A percentile compares a stretch with the other conserved stretches of the same genome.
These are phyloP conservation scores for Verbena officinalis DNA, from an alignment of 257 asterid genomes.

Conservation along the genomic window DNA sequence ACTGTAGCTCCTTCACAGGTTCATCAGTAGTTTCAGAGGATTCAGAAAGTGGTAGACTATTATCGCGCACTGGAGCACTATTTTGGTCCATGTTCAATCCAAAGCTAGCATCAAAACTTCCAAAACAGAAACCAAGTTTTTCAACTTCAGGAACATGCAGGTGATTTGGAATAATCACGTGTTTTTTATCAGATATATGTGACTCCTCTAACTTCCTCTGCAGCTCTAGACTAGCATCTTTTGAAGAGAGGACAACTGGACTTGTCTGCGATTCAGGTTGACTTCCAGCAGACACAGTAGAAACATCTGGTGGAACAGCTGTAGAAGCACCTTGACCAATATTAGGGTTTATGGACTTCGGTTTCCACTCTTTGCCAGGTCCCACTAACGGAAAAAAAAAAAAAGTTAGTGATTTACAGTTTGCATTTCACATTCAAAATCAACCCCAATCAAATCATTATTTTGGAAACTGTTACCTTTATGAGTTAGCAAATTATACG, in stretches of 20 bases:
- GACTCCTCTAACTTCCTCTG: conserved; percentile 65
- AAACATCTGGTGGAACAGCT: conserved; percentile 51
- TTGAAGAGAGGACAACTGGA: conserved; percentile 40
- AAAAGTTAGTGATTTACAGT: conserved; percentile 20
- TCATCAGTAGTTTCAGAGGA: conserved; percentile 62
- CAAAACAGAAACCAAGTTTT: conserved; percentile 90
- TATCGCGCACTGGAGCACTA: conserved; percentile 44
- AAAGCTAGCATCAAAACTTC: conserved; percentile 84
- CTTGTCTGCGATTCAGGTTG: conserved; percentile 42
- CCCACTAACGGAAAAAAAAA: conserved; percentile 48
- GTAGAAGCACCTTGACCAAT: conserved; percentile 42
- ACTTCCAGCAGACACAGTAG: conserved; percentile 45
- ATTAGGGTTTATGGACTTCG: conserved; percentile 62
- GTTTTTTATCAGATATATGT: conserved; percentile 62
- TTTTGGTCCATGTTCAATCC: conserved; percentile 52
- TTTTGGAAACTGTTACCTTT: conserved; percentile 4
- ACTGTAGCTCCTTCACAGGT: conserved; percentile 53
- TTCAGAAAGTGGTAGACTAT: conserved; percentile 50
- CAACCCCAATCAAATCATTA: conserved; percentile 3
- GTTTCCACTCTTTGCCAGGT: conserved; percentile 89
- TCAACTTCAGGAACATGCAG: conserved; percentile 84
- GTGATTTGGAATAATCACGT: conserved; percentile 83
- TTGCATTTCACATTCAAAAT: conserved; percentile 12
- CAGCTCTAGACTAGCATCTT: conserved; percentile 59
- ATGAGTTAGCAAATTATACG: conserved; percentile 17